Evolutionary conservation across 768 basidiomycete species (phyloP).

Genomic region (Podaxis carcinomalis): DNA sequence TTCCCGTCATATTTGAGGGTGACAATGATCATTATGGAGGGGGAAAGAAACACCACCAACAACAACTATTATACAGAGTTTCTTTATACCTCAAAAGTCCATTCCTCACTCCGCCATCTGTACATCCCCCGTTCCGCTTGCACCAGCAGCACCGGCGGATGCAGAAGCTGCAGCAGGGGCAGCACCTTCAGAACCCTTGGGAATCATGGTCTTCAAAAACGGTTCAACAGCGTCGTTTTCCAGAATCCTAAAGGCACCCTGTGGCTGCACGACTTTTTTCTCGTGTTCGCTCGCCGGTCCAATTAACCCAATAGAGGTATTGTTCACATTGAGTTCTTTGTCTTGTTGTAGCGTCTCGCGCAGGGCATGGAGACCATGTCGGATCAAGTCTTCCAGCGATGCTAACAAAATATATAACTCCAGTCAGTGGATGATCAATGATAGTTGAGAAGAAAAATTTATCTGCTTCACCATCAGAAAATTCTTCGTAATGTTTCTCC

Average conservation of each 20-base stretch:
- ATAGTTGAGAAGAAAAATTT: background rate
- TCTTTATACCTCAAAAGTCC: background rate
- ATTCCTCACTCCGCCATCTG: conserved; percentile 70
- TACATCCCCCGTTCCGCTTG: conserved; percentile 48
- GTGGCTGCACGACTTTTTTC: conserved; percentile 43
- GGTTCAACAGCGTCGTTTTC: conserved; percentile 54
- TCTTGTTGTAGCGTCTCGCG: conserved; percentile 98
- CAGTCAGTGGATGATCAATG: background rate
- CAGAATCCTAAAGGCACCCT: conserved; percentile 16
- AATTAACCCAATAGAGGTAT: conserved; percentile 93
- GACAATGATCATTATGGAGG: background rate
- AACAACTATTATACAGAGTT: conserved; percentile 6
- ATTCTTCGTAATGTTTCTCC: conserved; percentile 89
- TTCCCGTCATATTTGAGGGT: background rate
- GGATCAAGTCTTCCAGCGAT: conserved; percentile 81
- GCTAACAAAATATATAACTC: conserved; percentile 36
- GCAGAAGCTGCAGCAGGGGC: conserved; percentile 34
- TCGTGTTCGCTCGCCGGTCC: conserved; percentile 67
- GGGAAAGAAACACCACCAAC: background rate
- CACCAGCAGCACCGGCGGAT: background rate
- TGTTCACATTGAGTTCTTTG: conserved; percentile 89
- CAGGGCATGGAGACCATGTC: conserved; percentile 91
- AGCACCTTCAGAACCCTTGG: conserved; percentile 50
- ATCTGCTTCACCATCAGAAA: conserved; percentile 68
- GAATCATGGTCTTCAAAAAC: conserved; percentile 76